phyloP scores from a whole-genome alignment of 768 basidiomycete species.

The Tricholoma hemisulphureum region DNA sequence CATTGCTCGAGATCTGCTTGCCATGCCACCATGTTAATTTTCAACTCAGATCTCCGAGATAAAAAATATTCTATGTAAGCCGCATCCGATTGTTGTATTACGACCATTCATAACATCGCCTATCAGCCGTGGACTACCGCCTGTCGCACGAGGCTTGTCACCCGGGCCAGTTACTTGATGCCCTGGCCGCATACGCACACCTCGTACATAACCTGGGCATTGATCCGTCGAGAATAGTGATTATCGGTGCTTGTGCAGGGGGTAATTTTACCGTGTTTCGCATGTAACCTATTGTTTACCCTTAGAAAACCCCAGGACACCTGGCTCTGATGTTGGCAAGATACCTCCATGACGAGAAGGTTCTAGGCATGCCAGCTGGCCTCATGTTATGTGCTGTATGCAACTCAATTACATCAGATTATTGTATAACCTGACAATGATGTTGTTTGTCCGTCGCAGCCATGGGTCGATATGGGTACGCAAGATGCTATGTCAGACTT shows the following conservation, averaged over 20 bases:
- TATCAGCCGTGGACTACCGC: slow-evolving; percentile 23
- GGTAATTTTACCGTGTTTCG: slow-evolving; percentile 22
- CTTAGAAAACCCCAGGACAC: slow-evolving; percentile 1
- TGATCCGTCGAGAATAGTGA: slow-evolving; percentile 39
- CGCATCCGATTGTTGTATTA: too few relatives aligned
- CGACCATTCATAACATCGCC: too few relatives aligned
- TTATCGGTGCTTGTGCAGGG: slow-evolving; percentile 55
- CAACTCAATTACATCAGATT: not conserved
- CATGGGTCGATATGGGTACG: slow-evolving; percentile 17
- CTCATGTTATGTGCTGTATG: slow-evolving; percentile 21
- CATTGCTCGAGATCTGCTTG: too few relatives aligned
- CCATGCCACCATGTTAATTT: too few relatives aligned
- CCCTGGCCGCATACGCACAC: slow-evolving; percentile 48
- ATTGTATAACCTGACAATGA: too few relatives aligned
- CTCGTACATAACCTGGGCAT: slow-evolving; percentile 43
- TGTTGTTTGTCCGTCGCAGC: too few relatives aligned
- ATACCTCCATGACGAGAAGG: slow-evolving; percentile 14
- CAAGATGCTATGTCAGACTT: too few relatives aligned
- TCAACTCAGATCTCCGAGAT: too few relatives aligned
- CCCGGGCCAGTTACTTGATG: slow-evolving; percentile 54
- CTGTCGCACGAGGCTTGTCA: slow-evolving; percentile 20
- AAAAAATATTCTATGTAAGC: too few relatives aligned
- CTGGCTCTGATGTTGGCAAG: slow-evolving; percentile 8
- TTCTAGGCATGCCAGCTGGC: slow-evolving; percentile 17
- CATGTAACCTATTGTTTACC: too few relatives aligned